Conservation (phyloP, 164 flowering plant species). For the Vitis riparia region DNA sequence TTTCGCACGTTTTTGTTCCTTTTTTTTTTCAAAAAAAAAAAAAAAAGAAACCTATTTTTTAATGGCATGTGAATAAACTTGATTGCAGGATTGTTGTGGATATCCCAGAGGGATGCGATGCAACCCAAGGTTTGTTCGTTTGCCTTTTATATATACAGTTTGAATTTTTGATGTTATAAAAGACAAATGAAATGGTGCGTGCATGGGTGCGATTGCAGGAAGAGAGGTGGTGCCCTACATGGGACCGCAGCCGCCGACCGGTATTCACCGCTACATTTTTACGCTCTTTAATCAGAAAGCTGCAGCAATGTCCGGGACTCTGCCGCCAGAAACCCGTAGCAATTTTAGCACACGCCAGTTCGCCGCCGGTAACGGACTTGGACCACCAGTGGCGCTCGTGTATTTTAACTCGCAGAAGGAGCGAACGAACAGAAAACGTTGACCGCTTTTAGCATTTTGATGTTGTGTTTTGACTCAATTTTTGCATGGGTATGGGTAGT, state of each 20-base stretch:
- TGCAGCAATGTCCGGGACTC: background rate
- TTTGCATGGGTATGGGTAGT: too few species aligned
- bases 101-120: slow-evolving; percentile 23
- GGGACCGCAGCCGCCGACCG: slow-evolving; percentile 49
- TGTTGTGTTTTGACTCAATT: too few species aligned
- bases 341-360: slow-evolving; percentile 27
- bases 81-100: slow-evolving; percentile 25
- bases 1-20: too few species aligned
- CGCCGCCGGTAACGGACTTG: slow-evolving; percentile 15
- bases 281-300: slow-evolving; percentile 33
- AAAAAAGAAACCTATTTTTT: too few species aligned
- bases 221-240: slow-evolving; percentile 41
- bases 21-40: too few species aligned
- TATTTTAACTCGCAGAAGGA: slow-evolving; percentile 39
- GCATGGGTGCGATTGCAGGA: slow-evolving; percentile 21
- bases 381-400: slow-evolving; percentile 26
- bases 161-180: too few species aligned
- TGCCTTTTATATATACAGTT: too few species aligned
- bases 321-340: slow-evolving; percentile 6
- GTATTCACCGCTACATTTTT: slow-evolving; percentile 44
- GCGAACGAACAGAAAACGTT: slow-evolving; percentile 6
- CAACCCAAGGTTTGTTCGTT: slow-evolving; percentile 17
- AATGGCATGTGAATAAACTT: background rate
- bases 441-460: background rate
- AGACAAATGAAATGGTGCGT: background rate